Conservation (phyloP, 2,329 filamentous ascomycete species). For the Talaromyces sp. region DNA sequence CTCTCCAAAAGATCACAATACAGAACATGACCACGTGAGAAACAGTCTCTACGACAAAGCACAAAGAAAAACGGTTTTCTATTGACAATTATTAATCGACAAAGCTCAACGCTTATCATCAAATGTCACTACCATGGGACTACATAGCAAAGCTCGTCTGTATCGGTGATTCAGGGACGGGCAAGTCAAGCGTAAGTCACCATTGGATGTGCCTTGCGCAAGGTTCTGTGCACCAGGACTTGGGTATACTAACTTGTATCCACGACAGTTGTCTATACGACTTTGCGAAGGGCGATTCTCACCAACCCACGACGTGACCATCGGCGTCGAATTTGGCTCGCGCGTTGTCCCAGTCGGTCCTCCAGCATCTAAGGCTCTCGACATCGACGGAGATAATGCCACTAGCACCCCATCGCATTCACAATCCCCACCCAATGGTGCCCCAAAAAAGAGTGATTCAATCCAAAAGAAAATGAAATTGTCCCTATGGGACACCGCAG, state of each 20-base stretch:
- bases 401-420: not conserved
- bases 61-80: not conserved
- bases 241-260: not conserved
- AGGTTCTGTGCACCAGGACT: no score
- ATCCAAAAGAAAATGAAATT: slow-evolving; percentile 82
- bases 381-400: slow-evolving; percentile 41
- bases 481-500: slow-evolving; percentile 91
- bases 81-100: not conserved
- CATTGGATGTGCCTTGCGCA: not conserved
- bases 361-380: slow-evolving; percentile 62
- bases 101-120: not conserved
- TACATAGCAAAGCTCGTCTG: slow-evolving; percentile 99
- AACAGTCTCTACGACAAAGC: not conserved
- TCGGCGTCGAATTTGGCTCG: slow-evolving; percentile 93
- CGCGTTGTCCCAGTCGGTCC: slow-evolving; percentile 88
- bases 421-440: not conserved
- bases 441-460: slow-evolving; percentile 24
- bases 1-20: not conserved
- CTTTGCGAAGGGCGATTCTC: slow-evolving; percentile 96
- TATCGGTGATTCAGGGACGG: slow-evolving; percentile 93
- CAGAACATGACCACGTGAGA: not conserved
- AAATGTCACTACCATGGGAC: slow-evolving; percentile 71
- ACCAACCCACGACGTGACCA: slow-evolving; percentile 92
- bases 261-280: slow-evolving; percentile 74
- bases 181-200: slow-evolving; percentile 70